Base-by-base conservation (phyloP, 2,329 filamentous ascomycete genomes). In the Aspergillus puulaauensis region DNA sequence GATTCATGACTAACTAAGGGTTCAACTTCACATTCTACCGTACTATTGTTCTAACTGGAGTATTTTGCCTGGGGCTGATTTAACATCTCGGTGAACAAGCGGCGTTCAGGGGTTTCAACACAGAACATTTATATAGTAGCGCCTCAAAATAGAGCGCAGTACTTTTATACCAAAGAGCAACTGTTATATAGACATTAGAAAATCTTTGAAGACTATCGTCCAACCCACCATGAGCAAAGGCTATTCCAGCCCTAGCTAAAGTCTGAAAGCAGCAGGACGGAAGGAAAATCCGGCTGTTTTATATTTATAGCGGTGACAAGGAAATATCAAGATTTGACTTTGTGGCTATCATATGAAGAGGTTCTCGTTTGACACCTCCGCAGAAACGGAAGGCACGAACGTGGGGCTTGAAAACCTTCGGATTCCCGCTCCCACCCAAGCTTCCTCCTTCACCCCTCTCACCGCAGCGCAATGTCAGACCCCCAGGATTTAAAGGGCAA, bases 401-500 rank as follows among this genome's bases (percentile, higher is more conserved):
- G 68, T 72, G 69, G 70, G 70, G 68, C 64, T 46, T 45, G 61
- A 60, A 66, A 65, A 63, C 54, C 61, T 64, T 58, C 59, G 48
- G 40, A 54, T 54, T 57, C 58, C 68, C 61, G 55, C 33, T 53
- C 59, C 52, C 62, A 52, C 58, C 61, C 58, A 56, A 35, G 50
- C 56, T 40, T 56, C 54, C 55, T 62, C 58, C 54, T 39, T 31
- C 49, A 50, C 48, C 52, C 33, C 39, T 54, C 57, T 48, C 52
- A 53, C 55, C n/a, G 33, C 52, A 54, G 41, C 62, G 58, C 61
- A 57, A 75, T 75, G 73, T 66, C 73, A 33, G 71, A 74, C 52
- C 63, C 68, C n/a, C 64, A 70, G 46, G 67, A 73, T 41, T 56
- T 50, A 41, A 73, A 75, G 62, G 71, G 69, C 58, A 74, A 74